Evolutionary conservation across 805 yeast species (phyloP).

Genomic region (Kodamaea neixiangensis): DNA sequence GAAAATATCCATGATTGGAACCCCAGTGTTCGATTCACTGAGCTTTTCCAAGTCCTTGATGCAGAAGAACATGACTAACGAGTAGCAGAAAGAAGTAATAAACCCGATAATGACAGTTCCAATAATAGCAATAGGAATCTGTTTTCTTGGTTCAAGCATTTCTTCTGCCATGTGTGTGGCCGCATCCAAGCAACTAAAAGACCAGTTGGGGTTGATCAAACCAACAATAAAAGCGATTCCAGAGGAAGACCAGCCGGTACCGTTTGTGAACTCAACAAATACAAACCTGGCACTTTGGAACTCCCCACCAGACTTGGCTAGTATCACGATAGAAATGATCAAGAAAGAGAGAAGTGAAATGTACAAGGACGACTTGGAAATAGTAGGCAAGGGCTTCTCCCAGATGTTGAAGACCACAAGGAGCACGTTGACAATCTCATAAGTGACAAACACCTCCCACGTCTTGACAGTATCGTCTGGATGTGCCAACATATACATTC

Average conservation of each 20-base stretch:
- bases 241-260: constrained; percentile 60
- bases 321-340: constrained; percentile 53
- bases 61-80: constrained; percentile 59
- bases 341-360: constrained; percentile 54
- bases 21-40: constrained; percentile 52
- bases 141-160: constrained; percentile 54
- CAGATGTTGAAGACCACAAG: constrained; percentile 51
- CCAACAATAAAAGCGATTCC: constrained; percentile 71
- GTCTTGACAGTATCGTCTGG: constrained; percentile 40
- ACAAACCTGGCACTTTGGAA: constrained; percentile 55
- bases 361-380: constrained; percentile 53
- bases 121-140: constrained; percentile 62
- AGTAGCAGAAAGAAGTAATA: constrained; percentile 55
- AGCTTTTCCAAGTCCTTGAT: constrained; percentile 55
- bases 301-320: constrained; percentile 53
- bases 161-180: constrained; percentile 77
- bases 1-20: constrained; percentile 64
- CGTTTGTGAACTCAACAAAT: constrained; percentile 53
- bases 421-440: constrained; percentile 45
- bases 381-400: constrained; percentile 51
- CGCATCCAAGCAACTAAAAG: constrained; percentile 66
- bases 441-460: constrained; percentile 59
- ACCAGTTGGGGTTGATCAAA: constrained; percentile 70
- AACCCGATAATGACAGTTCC: constrained; percentile 68
- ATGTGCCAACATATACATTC: constrained; percentile 46